These are phyloP conservation scores for Sugiyamaella paludigena DNA, from an alignment of 1,139 yeast species.

Conservation along the genomic window DNA sequence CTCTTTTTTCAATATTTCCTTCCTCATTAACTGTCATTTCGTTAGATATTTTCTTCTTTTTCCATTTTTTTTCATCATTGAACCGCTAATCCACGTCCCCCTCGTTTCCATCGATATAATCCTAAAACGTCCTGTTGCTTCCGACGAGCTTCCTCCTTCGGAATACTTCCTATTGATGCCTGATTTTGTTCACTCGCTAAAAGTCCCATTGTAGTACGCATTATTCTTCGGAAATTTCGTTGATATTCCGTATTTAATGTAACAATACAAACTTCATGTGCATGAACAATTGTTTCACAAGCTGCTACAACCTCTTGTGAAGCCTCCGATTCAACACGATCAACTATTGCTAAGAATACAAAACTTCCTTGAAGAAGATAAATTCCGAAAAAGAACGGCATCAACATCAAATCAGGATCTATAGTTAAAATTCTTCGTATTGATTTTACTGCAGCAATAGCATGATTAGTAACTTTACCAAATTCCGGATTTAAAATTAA, in stretches of 20 bases:
- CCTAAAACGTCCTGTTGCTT: constrained; percentile 33
- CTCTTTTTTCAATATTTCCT: no score
- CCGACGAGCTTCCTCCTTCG: constrained; percentile 27
- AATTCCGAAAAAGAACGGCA: constrained; percentile 38
- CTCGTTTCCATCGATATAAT: constrained; percentile 32
- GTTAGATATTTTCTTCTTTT: no score
- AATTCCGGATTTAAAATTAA: constrained; percentile 29
- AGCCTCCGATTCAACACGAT: constrained; percentile 33
- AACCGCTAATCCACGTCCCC: constrained; percentile 34
- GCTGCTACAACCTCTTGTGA: constrained; percentile 36
- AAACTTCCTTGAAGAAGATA: constrained; percentile 35
- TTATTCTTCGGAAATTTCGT: constrained; percentile 34
- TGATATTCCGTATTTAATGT: constrained; percentile 37
- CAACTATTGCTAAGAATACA: constrained; percentile 30
- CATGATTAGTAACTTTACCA: constrained; percentile 28
- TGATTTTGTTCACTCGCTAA: constrained; percentile 18
- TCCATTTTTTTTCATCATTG: constrained; percentile 4
- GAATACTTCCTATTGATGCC: constrained; percentile 22
- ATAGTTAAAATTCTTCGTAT: constrained; percentile 29
- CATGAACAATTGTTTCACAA: constrained; percentile 35
- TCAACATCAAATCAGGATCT: constrained; percentile 35
- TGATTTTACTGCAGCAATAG: constrained; percentile 32
- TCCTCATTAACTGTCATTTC: no score
- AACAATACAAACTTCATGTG: constrained; percentile 37
- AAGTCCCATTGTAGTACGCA: constrained; percentile 30